A percentile compares a stretch with the other conserved stretches of the same genome.
Conservation (phyloP, 148 eudicot genomes). For the Vaccinium myrtillus region DNA sequence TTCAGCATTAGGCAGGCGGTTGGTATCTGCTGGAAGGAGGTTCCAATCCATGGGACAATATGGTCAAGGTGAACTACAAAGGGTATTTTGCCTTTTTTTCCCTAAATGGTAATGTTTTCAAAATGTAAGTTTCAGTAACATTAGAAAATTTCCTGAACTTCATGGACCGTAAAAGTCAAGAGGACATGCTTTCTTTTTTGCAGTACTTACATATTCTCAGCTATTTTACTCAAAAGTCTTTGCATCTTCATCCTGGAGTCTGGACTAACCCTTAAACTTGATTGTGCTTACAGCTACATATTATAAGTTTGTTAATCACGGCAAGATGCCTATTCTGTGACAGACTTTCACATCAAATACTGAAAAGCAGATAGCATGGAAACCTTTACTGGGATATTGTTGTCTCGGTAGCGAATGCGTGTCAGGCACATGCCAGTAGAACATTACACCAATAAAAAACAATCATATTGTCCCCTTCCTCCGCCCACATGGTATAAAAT, state of each 20-base stretch:
- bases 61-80: conserved; percentile 91
- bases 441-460: neutral
- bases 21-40: conserved; percentile 85
- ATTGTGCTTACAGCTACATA: neutral
- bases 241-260: neutral
- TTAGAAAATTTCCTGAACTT: neutral
- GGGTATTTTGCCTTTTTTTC: conserved; percentile 40
- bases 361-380: neutral
- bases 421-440: neutral
- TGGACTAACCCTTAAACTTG: neutral
- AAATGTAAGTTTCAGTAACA: neutral
- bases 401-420: neutral
- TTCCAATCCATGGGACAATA: conserved; percentile 93
- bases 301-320: neutral
- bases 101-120: neutral
- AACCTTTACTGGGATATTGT: neutral
- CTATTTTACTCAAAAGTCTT: neutral
- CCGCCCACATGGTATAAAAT: neutral
- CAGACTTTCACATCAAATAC: neutral
- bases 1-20: conserved; percentile 85
- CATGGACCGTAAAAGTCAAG: neutral
- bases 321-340: neutral
- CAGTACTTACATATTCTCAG: neutral
- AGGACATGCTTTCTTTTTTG: neutral
- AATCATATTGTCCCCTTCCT: neutral